Conservation (phyloP, 192 early-diverging fungal species). For the Gigaspora rosea region DNA sequence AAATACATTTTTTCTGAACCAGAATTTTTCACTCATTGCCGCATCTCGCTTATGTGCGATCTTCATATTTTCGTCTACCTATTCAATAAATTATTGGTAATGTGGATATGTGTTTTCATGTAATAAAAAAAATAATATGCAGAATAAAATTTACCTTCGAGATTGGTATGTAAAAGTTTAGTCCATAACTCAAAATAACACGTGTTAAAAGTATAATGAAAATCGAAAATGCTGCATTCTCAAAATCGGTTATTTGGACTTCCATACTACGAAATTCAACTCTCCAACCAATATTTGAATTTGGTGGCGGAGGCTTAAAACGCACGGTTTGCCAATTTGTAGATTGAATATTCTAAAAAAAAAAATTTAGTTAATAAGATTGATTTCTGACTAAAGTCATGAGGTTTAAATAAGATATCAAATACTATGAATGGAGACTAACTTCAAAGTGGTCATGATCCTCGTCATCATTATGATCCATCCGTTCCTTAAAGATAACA, state of each 20-base stretch:
- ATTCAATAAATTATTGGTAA: not conserved
- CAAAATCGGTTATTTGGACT: slow-evolving; percentile 94
- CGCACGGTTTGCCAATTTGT: slow-evolving; percentile 99
- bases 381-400: not conserved
- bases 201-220: slow-evolving; percentile 92
- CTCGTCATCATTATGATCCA: slow-evolving; percentile 81
- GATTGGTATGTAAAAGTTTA: slow-evolving; percentile 96
- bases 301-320: slow-evolving; percentile 96
- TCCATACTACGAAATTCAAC: slow-evolving; percentile 98
- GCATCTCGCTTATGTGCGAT: slow-evolving; percentile 85
- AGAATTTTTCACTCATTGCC: slow-evolving; percentile 79
- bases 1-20: slow-evolving; percentile 86
- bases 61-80: slow-evolving; percentile 94
- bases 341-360: slow-evolving; percentile 85
- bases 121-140: not conserved
- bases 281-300: slow-evolving; percentile 92
- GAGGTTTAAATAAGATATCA: not conserved
- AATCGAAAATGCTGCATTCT: slow-evolving; percentile 93
- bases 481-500: slow-evolving; percentile 89
- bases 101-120: not conserved
- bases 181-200: slow-evolving; percentile 81
- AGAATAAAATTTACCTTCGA: slow-evolving; percentile 65
- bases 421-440: not conserved
- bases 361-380: not conserved
- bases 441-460: slow-evolving; percentile 96